These are phyloP conservation scores for Ophiostoma sp. DNA, from an alignment of 2,329 filamentous ascomycete species.

Conservation along the genomic window DNA sequence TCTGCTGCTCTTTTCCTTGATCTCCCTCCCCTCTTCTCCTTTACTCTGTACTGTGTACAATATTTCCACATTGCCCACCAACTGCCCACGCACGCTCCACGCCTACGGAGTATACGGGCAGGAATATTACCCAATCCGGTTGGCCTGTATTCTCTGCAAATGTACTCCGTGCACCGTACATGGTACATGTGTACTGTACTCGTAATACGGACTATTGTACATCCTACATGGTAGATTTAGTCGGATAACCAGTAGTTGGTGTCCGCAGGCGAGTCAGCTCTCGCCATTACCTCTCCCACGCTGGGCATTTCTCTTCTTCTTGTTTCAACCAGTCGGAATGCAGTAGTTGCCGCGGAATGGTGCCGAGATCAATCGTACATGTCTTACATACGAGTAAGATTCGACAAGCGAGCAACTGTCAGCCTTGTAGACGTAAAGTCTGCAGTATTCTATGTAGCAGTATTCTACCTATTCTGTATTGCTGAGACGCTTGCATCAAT, in stretches of 20 bases:
- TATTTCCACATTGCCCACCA: background rate
- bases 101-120: background rate
- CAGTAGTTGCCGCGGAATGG: conserved; percentile 6
- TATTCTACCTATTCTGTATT: too few species aligned
- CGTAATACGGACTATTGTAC: too few species aligned
- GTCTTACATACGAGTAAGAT: background rate
- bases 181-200: too few species aligned
- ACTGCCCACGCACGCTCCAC: background rate
- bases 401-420: background rate
- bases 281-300: background rate
- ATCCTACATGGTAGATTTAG: too few species aligned
- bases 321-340: conserved; percentile 1
- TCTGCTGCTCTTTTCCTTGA: background rate
- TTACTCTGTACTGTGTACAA: too few species aligned
- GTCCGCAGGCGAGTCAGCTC: background rate
- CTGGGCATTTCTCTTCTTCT: background rate
- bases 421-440: background rate
- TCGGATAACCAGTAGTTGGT: too few species aligned
- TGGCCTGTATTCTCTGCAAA: background rate
- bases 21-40: background rate
- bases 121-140: background rate
- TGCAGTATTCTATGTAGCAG: too few species aligned
- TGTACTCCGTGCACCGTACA: too few species aligned
- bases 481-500: too few species aligned
- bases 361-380: conserved; percentile 5